Conservation (phyloP, 345 rosid genomes). For the Corchorus capsularis region DNA sequence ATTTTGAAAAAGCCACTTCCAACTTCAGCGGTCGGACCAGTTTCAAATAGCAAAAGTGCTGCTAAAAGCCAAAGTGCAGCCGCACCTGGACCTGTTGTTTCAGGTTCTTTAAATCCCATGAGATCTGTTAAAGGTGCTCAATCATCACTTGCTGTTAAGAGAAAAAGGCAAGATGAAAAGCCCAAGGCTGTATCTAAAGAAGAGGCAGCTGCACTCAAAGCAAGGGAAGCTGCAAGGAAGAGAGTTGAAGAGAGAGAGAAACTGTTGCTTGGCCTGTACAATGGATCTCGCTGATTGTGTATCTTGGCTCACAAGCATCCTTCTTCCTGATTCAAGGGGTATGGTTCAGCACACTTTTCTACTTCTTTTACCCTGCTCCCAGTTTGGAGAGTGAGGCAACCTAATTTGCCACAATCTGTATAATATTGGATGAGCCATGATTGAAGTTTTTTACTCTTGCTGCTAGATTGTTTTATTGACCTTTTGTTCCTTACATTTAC, state of each 20-base stretch:
- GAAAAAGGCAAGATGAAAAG: slow-evolving; percentile 66
- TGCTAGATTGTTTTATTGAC: background rate
- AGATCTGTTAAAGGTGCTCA: slow-evolving; percentile 71
- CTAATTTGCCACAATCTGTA: background rate
- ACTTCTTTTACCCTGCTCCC: background rate
- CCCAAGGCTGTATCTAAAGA: slow-evolving; percentile 68
- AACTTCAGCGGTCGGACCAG: slow-evolving; percentile 34
- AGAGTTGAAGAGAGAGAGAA: slow-evolving; percentile 93
- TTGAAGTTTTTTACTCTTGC: background rate
- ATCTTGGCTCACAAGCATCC: slow-evolving; percentile 11
- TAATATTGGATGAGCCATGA: background rate
- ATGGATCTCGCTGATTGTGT: slow-evolving; percentile 49
- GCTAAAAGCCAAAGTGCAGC: slow-evolving; percentile 38
- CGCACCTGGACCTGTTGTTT: slow-evolving; percentile 62
- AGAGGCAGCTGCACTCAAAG: slow-evolving; percentile 83
- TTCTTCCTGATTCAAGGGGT: slow-evolving; percentile 16
- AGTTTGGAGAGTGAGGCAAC: background rate
- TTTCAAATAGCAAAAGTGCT: slow-evolving; percentile 33
- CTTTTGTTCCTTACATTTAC: background rate
- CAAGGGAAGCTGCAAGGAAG: slow-evolving; percentile 93
- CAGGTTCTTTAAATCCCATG: slow-evolving; percentile 60
- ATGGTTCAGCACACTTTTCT: slow-evolving; percentile 17
- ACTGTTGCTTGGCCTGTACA: slow-evolving; percentile 83
- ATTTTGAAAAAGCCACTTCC: slow-evolving; percentile 37
- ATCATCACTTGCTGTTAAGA: slow-evolving; percentile 63